Conservation (phyloP, 129 eudicot species). For the Pseudognaphalium luteoalbum region DNA sequence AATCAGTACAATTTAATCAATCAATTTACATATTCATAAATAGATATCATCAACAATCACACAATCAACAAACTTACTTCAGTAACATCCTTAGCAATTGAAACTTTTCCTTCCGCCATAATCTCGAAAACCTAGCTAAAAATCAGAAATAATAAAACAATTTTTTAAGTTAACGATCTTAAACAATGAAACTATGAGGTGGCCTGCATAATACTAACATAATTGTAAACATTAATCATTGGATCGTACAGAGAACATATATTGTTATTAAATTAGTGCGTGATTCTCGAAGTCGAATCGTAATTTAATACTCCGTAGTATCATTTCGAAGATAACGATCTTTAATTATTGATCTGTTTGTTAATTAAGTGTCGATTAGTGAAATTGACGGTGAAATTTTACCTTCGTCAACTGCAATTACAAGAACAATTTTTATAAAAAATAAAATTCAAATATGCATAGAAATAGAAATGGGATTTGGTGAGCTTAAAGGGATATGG, state of each 20-base stretch:
- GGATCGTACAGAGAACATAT: background rate
- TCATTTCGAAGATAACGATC: background rate
- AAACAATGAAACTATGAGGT: constrained; percentile 6
- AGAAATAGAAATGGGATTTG: background rate
- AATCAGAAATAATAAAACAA: constrained; percentile 12
- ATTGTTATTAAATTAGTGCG: background rate
- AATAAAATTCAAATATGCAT: no score
- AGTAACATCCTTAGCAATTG: constrained; percentile 81
- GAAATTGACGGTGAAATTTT: constrained; percentile 6
- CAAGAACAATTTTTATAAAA: background rate
- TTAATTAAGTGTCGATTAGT: constrained; percentile 13
- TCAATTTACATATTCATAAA: no score
- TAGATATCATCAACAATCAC: background rate
- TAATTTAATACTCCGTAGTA: no score
- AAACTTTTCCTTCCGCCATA: constrained; percentile 60
- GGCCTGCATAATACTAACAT: constrained; percentile 8
- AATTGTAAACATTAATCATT: background rate
- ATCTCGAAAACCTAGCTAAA: background rate
- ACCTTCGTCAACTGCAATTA: constrained; percentile 15
- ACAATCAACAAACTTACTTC: constrained; percentile 49
- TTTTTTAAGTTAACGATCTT: background rate
- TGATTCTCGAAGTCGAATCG: background rate
- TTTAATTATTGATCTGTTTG: background rate
- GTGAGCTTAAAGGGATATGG: background rate
- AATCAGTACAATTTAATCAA: no score